Percentiles rank a stretch among this genome's conserved stretches.
These are phyloP conservation scores for Amanita pallidorosea DNA, from an alignment of 768 basidiomycete genomes.

Conservation along the genomic window DNA sequence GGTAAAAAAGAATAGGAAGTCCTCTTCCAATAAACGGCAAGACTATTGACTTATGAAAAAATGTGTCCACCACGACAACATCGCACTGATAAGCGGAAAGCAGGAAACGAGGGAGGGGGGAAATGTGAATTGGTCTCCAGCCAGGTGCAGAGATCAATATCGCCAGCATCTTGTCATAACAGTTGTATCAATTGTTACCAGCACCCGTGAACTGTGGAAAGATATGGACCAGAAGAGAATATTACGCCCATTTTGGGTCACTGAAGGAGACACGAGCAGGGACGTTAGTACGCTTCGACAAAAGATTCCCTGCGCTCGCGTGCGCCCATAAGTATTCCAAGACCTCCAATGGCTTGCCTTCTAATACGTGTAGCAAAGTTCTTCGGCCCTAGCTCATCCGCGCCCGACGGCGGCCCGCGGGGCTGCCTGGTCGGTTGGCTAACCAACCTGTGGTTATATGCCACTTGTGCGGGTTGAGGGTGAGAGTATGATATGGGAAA, in stretches of 20 bases:
- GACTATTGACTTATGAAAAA: not conserved
- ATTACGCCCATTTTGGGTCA: not conserved
- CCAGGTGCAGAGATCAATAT: conserved; percentile 1
- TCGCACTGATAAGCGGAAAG: conserved; percentile 1
- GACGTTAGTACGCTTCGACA: conserved; percentile 53
- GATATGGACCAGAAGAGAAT: not conserved
- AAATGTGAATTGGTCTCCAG: not conserved
- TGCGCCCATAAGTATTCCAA: conserved; percentile 71
- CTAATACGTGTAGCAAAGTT: conserved; percentile 84
- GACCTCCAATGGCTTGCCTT: conserved; percentile 73
- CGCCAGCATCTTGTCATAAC: not conserved
- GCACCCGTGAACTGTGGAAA: not conserved
- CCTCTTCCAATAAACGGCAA: not conserved
- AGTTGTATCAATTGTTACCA: not conserved
- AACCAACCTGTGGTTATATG: conserved; percentile 44
- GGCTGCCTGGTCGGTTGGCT: conserved; percentile 79
- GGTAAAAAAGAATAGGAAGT: not conserved
- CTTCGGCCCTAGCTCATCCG: conserved; percentile 79
- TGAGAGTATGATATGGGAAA: not conserved
- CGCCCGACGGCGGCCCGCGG: conserved; percentile 77
- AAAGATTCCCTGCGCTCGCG: conserved; percentile 63
- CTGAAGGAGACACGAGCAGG: not conserved
- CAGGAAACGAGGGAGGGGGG: conserved; percentile 1
- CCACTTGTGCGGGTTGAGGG: conserved; percentile 23
- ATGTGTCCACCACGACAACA: conserved; percentile 8